These are phyloP conservation scores for Xylariaceae sp. DNA, from an alignment of 2,329 filamentous ascomycete genomes.

Conservation along the genomic window DNA sequence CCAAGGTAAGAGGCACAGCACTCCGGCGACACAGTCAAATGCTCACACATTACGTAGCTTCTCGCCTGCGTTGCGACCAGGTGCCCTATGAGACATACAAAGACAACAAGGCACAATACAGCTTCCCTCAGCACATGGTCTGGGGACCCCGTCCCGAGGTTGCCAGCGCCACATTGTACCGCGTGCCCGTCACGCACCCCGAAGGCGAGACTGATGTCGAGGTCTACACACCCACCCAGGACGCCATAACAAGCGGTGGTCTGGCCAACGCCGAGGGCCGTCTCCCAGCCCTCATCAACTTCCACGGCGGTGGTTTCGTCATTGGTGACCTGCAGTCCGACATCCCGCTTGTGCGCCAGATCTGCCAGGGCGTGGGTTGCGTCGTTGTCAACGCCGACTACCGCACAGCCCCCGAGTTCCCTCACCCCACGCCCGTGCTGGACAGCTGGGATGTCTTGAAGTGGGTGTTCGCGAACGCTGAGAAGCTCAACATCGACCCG, in stretches of 20 bases:
- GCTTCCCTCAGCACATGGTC: slow-evolving; percentile 25
- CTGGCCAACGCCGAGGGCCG: slow-evolving; percentile 26
- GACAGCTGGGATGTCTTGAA: slow-evolving; percentile 45
- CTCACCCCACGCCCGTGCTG: slow-evolving; percentile 44
- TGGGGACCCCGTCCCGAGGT: slow-evolving; percentile 18
- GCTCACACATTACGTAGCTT: slow-evolving; percentile 27
- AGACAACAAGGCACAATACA: slow-evolving; percentile 23
- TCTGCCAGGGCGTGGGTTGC: slow-evolving; percentile 40
- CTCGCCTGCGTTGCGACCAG: slow-evolving; percentile 25
- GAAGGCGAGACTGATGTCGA: slow-evolving; percentile 34
- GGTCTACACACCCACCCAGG: slow-evolving; percentile 40
- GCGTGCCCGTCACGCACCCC: slow-evolving; percentile 23
- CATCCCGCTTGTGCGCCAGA: slow-evolving; percentile 43
- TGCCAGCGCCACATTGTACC: slow-evolving; percentile 24
- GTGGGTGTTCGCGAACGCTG: slow-evolving; percentile 35
- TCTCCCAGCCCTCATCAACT: slow-evolving; percentile 46
- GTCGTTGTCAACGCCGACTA: slow-evolving; percentile 49
- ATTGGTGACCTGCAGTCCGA: slow-evolving; percentile 47
- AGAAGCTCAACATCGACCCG: slow-evolving; percentile 25
- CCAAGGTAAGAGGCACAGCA: slow-evolving; percentile 25
- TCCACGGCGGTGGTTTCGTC: slow-evolving; percentile 47
- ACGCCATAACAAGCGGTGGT: slow-evolving; percentile 24
- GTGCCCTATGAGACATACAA: slow-evolving; percentile 29
- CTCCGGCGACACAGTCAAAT: slow-evolving; percentile 13
- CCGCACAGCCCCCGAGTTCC: slow-evolving; percentile 45